Evolutionary conservation across 805 yeast genomes (phyloP), one percentile per base, ranked within the genome.

Genomic region (Saturnispora diversa): DNA sequence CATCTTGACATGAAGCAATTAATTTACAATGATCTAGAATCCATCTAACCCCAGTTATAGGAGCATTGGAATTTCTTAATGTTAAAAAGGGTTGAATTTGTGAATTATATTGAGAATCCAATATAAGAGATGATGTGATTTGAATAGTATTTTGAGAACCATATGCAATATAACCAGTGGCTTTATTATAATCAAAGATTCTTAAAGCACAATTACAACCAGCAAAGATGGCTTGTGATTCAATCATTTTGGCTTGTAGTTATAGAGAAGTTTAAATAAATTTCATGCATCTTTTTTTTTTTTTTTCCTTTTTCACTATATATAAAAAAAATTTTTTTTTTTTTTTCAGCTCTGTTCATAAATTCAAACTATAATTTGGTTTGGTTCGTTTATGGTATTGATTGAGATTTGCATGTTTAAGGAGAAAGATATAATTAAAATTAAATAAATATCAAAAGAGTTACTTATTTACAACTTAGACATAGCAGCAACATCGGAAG

Each of bases 401-500:
- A 30, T 30, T 11, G 17, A 30, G 17, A 19, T 19, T 19, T 30
- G 33, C 19, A n/a, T 21, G 17, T 30, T 30, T 19, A 35, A 35
- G 13, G 17, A 26, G 13, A 27, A 31, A 19, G 7, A 17, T 23
- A 24, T 15, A 19, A 33, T 19, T 16, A 21, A 26, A 25, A 39
- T 17, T 26, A 13, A 39, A 12, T 15, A 16, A 19, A 13, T 31
- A 31, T 23, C 30, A 13, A 37, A 15, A 37, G 22, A 13, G 20
- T 8, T 13, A 27, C 22, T 19, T 12, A 32, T 73, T 80, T 86
- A 90, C 72, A 90, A 77, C 75, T 90, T 90, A 70, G 74, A 83
- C 97, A 90, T 90, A 69, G 98, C 98, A 70, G 94, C 95, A 68
- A 92, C 68, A 70, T 92, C 99, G 53, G 96, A 84, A 59, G 97